phyloP scores from a whole-genome alignment of 2,329 filamentous ascomycete genomes.

The Alternaria dauci region DNA sequence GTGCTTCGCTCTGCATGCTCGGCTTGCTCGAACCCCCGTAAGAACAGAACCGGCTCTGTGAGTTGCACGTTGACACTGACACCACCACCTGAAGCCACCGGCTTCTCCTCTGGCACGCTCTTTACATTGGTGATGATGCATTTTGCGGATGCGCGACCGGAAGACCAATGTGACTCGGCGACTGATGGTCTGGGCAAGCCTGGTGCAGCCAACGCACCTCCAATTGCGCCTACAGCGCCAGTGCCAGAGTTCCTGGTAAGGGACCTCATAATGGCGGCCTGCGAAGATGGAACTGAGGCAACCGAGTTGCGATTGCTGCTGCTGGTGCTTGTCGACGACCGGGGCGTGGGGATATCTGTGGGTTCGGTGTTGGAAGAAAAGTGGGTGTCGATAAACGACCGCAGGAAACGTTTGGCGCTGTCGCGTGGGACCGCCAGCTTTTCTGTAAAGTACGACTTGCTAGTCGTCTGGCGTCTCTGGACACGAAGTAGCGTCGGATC shows the following conservation, averaged over 20 bases:
- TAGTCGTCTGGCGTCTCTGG: constrained; percentile 43
- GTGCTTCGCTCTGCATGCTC: constrained; percentile 71
- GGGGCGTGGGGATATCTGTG: constrained; percentile 32
- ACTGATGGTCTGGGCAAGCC: constrained; percentile 53
- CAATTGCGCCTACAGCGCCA: constrained; percentile 36
- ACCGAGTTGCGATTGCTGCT: constrained; percentile 39
- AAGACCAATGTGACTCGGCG: constrained; percentile 52
- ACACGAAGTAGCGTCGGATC: constrained; percentile 47
- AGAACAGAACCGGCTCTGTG: constrained; percentile 80
- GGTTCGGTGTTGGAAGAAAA: constrained; percentile 35
- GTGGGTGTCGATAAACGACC: constrained; percentile 55
- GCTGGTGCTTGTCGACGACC: constrained; percentile 35
- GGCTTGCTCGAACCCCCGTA: constrained; percentile 80
- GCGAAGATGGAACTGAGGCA: constrained; percentile 39
- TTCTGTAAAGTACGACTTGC: constrained; percentile 50
- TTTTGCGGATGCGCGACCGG: constrained; percentile 45
- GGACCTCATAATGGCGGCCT: constrained; percentile 51
- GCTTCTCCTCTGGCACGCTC: constrained; percentile 64
- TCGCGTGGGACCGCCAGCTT: constrained; percentile 61
- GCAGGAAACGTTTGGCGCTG: constrained; percentile 60
- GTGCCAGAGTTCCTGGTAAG: constrained; percentile 51
- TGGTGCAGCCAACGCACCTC: constrained; percentile 47
- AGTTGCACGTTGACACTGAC: constrained; percentile 76
- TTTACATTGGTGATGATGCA: constrained; percentile 45
- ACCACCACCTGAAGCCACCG: constrained; percentile 79